Base-by-base conservation (phyloP, 2,329 filamentous ascomycete species). In the Trichoderma afroharzianum region DNA sequence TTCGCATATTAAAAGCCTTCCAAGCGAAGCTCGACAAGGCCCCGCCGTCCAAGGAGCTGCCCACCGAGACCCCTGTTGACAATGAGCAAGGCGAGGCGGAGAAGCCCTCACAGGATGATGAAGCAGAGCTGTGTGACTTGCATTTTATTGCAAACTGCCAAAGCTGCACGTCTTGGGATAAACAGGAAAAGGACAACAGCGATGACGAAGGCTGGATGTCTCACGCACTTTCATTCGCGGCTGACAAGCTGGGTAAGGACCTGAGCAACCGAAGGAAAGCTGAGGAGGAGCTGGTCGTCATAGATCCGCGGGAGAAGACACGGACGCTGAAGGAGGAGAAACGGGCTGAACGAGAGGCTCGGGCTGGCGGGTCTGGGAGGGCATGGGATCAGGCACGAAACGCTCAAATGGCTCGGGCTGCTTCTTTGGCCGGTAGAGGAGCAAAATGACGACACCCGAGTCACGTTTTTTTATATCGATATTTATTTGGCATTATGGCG, bases 101-200 rank as follows among this genome's bases (percentile, higher is more conserved):
- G 4, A 66, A 74, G 79, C 73, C 73, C 21, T 74, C 72, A 9
- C 74, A 64, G 8, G 91, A 91, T 3, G 89, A 92, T 50, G 93
- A 97, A 79, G 91, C 90, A 3, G 87, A 87, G 63, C 85, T 97
- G 4, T 99, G 96, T 78, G 96, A 98, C 80, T 83, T 99, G 43
- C 96, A 99, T 80, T 99, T 98, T 81, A 97, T 99, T 74, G 93
- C 92, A 63, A 93, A 97, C 77, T 99, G 96, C 80, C 94, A 97
- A 79, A 97, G 94, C 58, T 98, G 96, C 80, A 90, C 89, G 72
- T 88, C 91, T 0, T 97, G 95, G 94, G 92, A 97, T 77, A 87
- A 90, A 76, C 86, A 85, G 53, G 88, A 85, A 4, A 84, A 85
- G 14, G 84, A 87, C 26, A 88, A 91, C 4, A 87, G 86, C 75